phyloP scores from a whole-genome alignment of 768 basidiomycete genomes.

The Boletus coccyginus region DNA sequence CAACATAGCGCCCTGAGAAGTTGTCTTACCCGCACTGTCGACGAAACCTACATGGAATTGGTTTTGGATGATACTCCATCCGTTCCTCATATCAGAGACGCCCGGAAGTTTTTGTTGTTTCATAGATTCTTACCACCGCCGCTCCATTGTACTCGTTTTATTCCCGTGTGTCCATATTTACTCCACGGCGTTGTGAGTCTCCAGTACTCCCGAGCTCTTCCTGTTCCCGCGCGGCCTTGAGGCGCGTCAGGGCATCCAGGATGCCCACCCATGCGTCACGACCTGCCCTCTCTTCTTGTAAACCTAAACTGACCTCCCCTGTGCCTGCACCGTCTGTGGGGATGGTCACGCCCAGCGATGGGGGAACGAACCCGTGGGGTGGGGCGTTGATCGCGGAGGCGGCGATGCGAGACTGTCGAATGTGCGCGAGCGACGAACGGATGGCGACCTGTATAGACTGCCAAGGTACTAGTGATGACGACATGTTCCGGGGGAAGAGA shows the following conservation, averaged over 20 bases:
- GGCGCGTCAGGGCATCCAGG: slow-evolving; percentile 59
- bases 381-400: slow-evolving; percentile 88
- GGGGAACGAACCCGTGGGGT: slow-evolving; percentile 67
- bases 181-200: slow-evolving; percentile 14
- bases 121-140: slow-evolving; percentile 2
- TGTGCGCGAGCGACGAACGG: slow-evolving; percentile 77
- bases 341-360: slow-evolving; percentile 75
- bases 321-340: slow-evolving; percentile 38
- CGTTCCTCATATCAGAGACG: slow-evolving; percentile 13
- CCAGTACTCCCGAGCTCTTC: slow-evolving; percentile 9
- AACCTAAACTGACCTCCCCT: slow-evolving; percentile 47
- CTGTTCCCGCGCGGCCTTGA: slow-evolving; percentile 48
- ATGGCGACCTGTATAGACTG: slow-evolving; percentile 76
- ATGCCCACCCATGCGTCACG: slow-evolving; percentile 78
- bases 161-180: slow-evolving; percentile 21
- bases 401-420: slow-evolving; percentile 77
- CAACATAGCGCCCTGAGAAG: slow-evolving; percentile 20
- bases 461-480: not conserved
- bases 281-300: slow-evolving; percentile 76
- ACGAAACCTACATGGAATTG: slow-evolving; percentile 5
- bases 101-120: slow-evolving; percentile 21
- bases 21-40: slow-evolving; percentile 16
- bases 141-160: slow-evolving; percentile 6
- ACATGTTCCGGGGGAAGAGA: not conserved
- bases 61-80: not conserved